A percentile compares a stretch with the other conserved stretches of the same genome.
phyloP scores from a whole-genome alignment of 352 stramenopile species.

The Pythium periplocum region DNA sequence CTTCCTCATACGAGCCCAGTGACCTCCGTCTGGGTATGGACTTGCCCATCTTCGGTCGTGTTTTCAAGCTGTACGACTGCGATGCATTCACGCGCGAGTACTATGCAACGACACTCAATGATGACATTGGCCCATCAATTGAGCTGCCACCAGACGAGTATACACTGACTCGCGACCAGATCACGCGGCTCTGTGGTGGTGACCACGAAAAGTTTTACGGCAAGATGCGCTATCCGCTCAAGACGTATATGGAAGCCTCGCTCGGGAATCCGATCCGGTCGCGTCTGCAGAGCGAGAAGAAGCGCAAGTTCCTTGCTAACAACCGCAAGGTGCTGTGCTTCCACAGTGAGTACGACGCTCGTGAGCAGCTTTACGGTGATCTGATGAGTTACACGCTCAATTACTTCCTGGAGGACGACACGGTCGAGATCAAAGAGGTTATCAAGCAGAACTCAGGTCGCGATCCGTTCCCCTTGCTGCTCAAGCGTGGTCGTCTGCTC shows the following conservation, averaged over 20 bases:
- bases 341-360: slow-evolving; percentile 81
- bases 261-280: slow-evolving; percentile 69
- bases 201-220: slow-evolving; percentile 73
- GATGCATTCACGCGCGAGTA: slow-evolving; percentile 72
- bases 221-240: slow-evolving; percentile 71
- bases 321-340: slow-evolving; percentile 86
- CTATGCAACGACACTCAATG: slow-evolving; percentile 29
- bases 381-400: slow-evolving; percentile 75
- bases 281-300: slow-evolving; percentile 63
- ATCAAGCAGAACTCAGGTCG: slow-evolving; percentile 73
- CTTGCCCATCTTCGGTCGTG: slow-evolving; percentile 66
- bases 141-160: slow-evolving; percentile 80
- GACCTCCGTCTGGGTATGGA: slow-evolving; percentile 69
- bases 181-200: slow-evolving; percentile 63
- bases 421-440: slow-evolving; percentile 86
- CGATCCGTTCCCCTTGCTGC: slow-evolving; percentile 72
- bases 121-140: slow-evolving; percentile 42
- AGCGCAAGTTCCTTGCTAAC: slow-evolving; percentile 84
- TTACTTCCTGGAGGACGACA: slow-evolving; percentile 88
- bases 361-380: slow-evolving; percentile 73
- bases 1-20: slow-evolving; percentile 30
- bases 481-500: slow-evolving; percentile 54
- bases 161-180: slow-evolving; percentile 71
- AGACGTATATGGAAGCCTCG: slow-evolving; percentile 82
- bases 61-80: slow-evolving; percentile 74